Evolutionary conservation across 257 asterid genomes (phyloP).

Genomic region (Eustoma russellianum): DNA sequence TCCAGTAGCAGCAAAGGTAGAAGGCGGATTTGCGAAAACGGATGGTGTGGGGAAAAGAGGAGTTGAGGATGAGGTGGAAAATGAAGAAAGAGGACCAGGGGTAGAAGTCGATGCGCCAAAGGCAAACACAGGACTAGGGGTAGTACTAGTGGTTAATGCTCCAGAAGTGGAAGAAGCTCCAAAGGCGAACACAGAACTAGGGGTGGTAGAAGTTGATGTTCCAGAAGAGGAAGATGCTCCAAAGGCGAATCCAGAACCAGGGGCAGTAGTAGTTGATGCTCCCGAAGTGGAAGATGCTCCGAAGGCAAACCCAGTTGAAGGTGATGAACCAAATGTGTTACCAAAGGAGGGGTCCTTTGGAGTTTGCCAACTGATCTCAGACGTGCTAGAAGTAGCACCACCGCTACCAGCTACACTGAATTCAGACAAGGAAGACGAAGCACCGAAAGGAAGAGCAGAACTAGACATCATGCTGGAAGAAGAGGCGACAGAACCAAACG

Average conservation of each 20-base stretch:
- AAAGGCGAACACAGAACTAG: constrained; percentile 10
- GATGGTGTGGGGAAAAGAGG: constrained; percentile 13
- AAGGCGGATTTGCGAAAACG: constrained; percentile 19
- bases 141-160: constrained; percentile 21
- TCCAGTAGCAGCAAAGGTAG: constrained; percentile 2
- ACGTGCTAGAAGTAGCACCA: constrained; percentile 16
- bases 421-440: constrained; percentile 35
- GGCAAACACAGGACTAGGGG: constrained; percentile 27
- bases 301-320: constrained; percentile 34
- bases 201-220: constrained; percentile 22
- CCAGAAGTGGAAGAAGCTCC: constrained; percentile 28
- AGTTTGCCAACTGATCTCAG: constrained; percentile 28
- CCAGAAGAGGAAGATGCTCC: constrained; percentile 36
- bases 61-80: constrained; percentile 22
- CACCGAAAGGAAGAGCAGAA: constrained; percentile 37
- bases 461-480: constrained; percentile 15
- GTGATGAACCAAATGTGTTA: constrained; percentile 16
- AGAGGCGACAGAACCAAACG: constrained; percentile 28
- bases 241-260: constrained; percentile 11
- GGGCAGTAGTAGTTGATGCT: constrained; percentile 23
- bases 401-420: constrained; percentile 28
- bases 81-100: constrained; percentile 28
- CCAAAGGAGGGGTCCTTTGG: constrained; percentile 29
- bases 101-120: constrained; percentile 45
- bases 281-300: constrained; percentile 36